Evolutionary conservation across 1,284 basidiomycete genomes (phyloP).

Genomic region (Marasmius tenuissimus): DNA sequence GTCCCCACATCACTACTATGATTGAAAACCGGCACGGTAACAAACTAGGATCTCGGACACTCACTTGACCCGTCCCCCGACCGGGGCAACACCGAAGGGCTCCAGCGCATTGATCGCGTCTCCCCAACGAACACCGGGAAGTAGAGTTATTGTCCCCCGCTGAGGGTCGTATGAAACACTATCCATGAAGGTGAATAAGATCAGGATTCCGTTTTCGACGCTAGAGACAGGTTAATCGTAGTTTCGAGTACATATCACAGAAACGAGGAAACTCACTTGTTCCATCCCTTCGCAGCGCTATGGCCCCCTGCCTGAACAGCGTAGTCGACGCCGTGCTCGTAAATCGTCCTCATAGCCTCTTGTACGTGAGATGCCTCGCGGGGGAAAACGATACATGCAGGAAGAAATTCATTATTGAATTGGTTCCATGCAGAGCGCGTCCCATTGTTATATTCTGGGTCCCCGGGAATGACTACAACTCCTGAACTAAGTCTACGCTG

Average conservation of each 20-base stretch:
- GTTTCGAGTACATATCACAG: neutral
- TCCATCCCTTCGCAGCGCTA: conserved; percentile 39
- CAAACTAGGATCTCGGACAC: conserved; percentile 30
- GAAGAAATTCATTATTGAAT: conserved; percentile 29
- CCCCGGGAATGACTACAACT: neutral
- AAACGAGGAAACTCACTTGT: conserved; percentile 29
- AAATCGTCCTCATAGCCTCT: conserved; percentile 33
- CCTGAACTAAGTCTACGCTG: neutral
- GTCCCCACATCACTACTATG: conserved; percentile 13
- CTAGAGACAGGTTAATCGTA: conserved; percentile 8
- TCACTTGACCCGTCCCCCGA: conserved; percentile 36
- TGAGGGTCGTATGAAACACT: conserved; percentile 31
- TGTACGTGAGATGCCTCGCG: conserved; percentile 27
- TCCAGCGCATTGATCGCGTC: conserved; percentile 32
- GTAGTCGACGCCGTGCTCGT: conserved; percentile 29
- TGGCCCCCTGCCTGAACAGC: conserved; percentile 40
- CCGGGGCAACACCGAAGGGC: conserved; percentile 32
- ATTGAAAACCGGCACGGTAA: conserved; percentile 24
- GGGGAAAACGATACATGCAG: conserved; percentile 35
- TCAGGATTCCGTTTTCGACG: conserved; percentile 35
- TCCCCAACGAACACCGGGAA: conserved; percentile 38
- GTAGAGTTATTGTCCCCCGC: conserved; percentile 33
- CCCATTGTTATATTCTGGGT: neutral
- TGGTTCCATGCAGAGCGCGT: conserved; percentile 27
- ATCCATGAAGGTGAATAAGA: conserved; percentile 36